Evolutionary conservation across 495 filamentous ascomycete species (phyloP).

Genomic region (Penicillium crystallinum): DNA sequence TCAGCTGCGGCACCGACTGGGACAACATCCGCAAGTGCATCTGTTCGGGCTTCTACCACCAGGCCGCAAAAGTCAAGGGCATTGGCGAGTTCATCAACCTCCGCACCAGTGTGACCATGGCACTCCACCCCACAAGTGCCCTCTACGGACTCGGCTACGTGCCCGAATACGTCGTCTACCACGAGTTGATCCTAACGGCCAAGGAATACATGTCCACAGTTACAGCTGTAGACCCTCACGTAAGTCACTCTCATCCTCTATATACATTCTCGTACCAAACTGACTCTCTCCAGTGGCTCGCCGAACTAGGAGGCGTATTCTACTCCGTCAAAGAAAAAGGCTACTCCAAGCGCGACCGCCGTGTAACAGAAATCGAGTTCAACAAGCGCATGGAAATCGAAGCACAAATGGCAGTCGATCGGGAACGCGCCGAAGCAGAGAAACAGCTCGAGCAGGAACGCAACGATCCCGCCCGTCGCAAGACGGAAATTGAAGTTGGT

Average conservation of each 20-base stretch:
- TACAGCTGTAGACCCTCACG: slow-evolving; percentile 89
- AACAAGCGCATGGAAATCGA: slow-evolving; percentile 95
- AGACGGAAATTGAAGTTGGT: slow-evolving; percentile 37
- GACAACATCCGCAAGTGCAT: slow-evolving; percentile 94
- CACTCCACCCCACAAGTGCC: slow-evolving; percentile 88
- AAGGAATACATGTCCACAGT: slow-evolving; percentile 99
- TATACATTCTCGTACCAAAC: neutral
- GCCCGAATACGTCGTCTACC: slow-evolving; percentile 96
- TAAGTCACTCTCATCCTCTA: slow-evolving; percentile 26
- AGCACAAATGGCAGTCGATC: slow-evolving; percentile 85
- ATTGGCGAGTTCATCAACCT: slow-evolving; percentile 97
- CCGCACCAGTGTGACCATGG: slow-evolving; percentile 86
- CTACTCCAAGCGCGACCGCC: slow-evolving; percentile 82
- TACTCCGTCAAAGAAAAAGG: slow-evolving; percentile 98
- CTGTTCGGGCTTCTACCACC: slow-evolving; percentile 95
- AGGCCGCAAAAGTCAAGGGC: slow-evolving; percentile 95
- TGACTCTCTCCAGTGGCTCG: slow-evolving; percentile 64
- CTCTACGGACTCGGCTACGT: slow-evolving; percentile 90
- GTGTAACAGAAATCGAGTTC: slow-evolving; percentile 89
- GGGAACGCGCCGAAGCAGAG: slow-evolving; percentile 53
- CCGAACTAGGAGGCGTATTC: slow-evolving; percentile 97
- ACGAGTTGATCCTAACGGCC: slow-evolving; percentile 93
- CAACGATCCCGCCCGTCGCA: slow-evolving; percentile 32
- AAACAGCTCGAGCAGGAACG: slow-evolving; percentile 50
- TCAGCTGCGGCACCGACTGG: slow-evolving; percentile 94